These are phyloP conservation scores for Colletotrichum sp. DNA, from an alignment of 2,329 filamentous ascomycete genomes.

Conservation along the genomic window DNA sequence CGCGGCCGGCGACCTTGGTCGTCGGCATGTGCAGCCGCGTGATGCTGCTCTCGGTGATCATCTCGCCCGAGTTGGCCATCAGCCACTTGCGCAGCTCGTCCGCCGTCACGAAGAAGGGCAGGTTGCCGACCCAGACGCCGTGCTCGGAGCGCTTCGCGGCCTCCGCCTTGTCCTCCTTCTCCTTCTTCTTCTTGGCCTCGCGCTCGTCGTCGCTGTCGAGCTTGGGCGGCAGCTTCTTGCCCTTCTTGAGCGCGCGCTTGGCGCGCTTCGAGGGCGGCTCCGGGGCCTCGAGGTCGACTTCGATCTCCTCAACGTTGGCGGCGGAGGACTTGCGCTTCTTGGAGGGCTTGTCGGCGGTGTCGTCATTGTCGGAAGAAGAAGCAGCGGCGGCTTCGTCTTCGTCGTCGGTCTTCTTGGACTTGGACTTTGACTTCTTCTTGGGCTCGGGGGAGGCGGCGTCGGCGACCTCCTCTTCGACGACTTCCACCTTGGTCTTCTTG, in stretches of 20 bases:
- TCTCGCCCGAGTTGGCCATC: constrained; percentile 71
- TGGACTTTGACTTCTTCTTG: not conserved
- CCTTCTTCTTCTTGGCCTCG: constrained; percentile 40
- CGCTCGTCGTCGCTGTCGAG: constrained; percentile 45
- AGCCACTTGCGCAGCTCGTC: constrained; percentile 81
- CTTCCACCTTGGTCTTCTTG: constrained; percentile 76
- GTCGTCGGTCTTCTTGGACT: not conserved
- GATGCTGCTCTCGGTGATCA: constrained; percentile 72
- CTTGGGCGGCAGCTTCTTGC: constrained; percentile 61
- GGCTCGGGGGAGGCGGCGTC: constrained; percentile 54
- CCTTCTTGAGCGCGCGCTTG: constrained; percentile 87
- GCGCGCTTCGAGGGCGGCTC: constrained; percentile 96
- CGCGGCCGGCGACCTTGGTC: constrained; percentile 52
- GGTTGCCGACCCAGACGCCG: constrained; percentile 95
- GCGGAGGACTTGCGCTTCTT: constrained; percentile 73
- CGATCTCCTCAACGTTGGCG: constrained; percentile 70
- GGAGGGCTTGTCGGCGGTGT: constrained; percentile 27
- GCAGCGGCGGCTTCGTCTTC: not conserved
- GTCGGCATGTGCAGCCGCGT: constrained; percentile 84
- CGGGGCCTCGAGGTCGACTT: constrained; percentile 87
- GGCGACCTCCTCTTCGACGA: constrained; percentile 77
- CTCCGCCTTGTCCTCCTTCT: constrained; percentile 45
- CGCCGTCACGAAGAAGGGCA: constrained; percentile 82
- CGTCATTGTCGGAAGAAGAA: constrained; percentile 6
- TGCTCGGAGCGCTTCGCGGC: constrained; percentile 70